Base-by-base conservation (phyloP, 352 stramenopile species). In the Phytopythium chamaehyphon region DNA sequence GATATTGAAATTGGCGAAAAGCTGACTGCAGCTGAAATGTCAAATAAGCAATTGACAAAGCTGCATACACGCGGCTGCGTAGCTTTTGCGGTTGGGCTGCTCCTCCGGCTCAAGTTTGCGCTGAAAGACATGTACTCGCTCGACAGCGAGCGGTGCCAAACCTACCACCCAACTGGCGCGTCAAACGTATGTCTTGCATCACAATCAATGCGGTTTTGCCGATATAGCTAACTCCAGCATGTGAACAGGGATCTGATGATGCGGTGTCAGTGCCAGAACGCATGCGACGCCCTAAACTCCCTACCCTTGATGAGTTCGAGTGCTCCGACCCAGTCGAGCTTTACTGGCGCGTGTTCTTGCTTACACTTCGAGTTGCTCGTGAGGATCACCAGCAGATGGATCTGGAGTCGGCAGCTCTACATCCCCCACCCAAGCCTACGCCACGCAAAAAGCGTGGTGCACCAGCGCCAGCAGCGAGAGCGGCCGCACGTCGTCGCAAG, bases 141-240 rank as follows among this genome's bases (percentile, higher is more conserved):
- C 28, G 71, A 88, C 38, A 81, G 90, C 54, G 84, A 91, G 37
- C 88, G 78, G 46, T 95, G 84, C 53, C 73, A 87, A 45, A 92
- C 76, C 28, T 95, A 89, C 45, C 76, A 86, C 42, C 83, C 83
- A n/a, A 63, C 67, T 9, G 57, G 57, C 21, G 49, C 68, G 14
- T 71, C 63, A 3, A 87, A 80, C 26, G 44, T 50, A 50, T 7
- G 44, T 50, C 6, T 18, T 3, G n/a, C 23, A 1, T 14, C 14
- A n/a, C 5, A 9, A 19, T 26, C 5, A 9, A 19, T 39, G 16
- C 26, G 39, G 28, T n/a, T 12, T 51, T 8, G 4, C 26, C 3
- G 28, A 33, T 9, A 9, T 10, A 33, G 28, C 28, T 33, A 33
- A 33, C 28, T 33, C 28, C 9, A 10, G 28, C 5, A 33, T 33